These are phyloP conservation scores for Trichoderma endophyticum DNA, from an alignment of 2,329 filamentous ascomycete genomes.

Conservation along the genomic window DNA sequence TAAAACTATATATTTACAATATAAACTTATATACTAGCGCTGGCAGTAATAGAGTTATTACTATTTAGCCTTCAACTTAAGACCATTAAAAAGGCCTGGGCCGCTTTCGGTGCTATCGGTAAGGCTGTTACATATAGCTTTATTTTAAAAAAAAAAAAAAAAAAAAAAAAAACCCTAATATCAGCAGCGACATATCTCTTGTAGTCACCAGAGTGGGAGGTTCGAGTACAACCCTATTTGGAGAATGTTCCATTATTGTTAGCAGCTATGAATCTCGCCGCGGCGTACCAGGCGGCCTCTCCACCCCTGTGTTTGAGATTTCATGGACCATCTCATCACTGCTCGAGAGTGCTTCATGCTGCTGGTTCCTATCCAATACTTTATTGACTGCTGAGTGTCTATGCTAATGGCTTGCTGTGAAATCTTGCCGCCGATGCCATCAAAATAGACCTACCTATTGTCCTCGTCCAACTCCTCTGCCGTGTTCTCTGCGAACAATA, in stretches of 20 bases:
- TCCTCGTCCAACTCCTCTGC: neutral
- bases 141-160: no score
- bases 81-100: neutral
- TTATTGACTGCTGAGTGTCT: neutral
- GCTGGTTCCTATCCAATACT: neutral
- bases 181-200: conserved; percentile 25
- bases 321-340: conserved; percentile 12
- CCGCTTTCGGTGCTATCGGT: neutral
- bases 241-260: neutral
- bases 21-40: neutral
- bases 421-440: neutral
- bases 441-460: neutral
- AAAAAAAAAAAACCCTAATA: neutral
- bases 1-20: neutral
- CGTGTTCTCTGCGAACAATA: neutral
- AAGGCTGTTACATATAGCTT: neutral
- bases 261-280: conserved; percentile 1
- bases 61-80: neutral
- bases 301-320: conserved; percentile 18
- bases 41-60: neutral
- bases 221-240: conserved; percentile 22
- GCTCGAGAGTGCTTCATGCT: neutral
- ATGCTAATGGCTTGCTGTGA: neutral
- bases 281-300: conserved; percentile 20
- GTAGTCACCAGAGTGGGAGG: conserved; percentile 16